Percentiles rank a stretch among this genome's conserved stretches.
Conservation (phyloP, 1,284 basidiomycete genomes). For the Mycosarcoma mackinlayi region DNA sequence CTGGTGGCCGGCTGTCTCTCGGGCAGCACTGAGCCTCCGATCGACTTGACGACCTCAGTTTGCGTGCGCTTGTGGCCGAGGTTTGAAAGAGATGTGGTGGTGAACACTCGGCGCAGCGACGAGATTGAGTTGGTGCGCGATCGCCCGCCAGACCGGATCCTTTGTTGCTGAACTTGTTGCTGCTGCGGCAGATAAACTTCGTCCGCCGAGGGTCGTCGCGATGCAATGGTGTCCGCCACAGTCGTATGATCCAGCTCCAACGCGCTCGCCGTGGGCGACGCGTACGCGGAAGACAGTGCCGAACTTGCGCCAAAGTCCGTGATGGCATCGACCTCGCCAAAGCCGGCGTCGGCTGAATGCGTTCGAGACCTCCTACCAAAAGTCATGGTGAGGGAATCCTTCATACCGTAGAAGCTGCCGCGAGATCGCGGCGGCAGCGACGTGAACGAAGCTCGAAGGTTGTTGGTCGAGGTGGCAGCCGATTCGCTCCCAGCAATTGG, state of each 20-base stretch:
- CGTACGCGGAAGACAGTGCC: conserved; percentile 20
- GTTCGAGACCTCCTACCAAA: conserved; percentile 34
- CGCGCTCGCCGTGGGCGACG: conserved; percentile 37
- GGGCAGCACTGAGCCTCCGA: conserved; percentile 21
- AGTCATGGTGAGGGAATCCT: conserved; percentile 40
- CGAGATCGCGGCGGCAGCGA: conserved; percentile 28
- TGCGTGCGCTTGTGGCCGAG: conserved; percentile 32
- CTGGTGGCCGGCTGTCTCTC: conserved; percentile 26
- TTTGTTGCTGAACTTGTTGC: too few species aligned
- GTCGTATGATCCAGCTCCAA: conserved; percentile 20
- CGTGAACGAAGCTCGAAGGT: conserved; percentile 14
- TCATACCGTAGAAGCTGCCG: conserved; percentile 39
- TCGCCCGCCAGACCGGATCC: conserved; percentile 14
- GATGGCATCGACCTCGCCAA: conserved; percentile 11
- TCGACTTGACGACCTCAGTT: conserved; percentile 24
- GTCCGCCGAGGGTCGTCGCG: conserved; percentile 19
- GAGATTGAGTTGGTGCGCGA: conserved; percentile 39
- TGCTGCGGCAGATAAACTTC: conserved; percentile 12
- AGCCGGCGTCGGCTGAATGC: conserved; percentile 28
- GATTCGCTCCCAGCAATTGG: conserved; percentile 29
- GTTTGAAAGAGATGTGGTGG: conserved; percentile 19
- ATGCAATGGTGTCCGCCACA: conserved; percentile 1
- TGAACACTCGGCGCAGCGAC: conserved; percentile 41
- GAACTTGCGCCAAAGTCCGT: conserved; percentile 18
- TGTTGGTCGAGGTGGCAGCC: conserved; percentile 25